These are phyloP conservation scores for Pochonia chlamydosporia DNA, from an alignment of 2,329 filamentous ascomycete species.

Conservation along the genomic window DNA sequence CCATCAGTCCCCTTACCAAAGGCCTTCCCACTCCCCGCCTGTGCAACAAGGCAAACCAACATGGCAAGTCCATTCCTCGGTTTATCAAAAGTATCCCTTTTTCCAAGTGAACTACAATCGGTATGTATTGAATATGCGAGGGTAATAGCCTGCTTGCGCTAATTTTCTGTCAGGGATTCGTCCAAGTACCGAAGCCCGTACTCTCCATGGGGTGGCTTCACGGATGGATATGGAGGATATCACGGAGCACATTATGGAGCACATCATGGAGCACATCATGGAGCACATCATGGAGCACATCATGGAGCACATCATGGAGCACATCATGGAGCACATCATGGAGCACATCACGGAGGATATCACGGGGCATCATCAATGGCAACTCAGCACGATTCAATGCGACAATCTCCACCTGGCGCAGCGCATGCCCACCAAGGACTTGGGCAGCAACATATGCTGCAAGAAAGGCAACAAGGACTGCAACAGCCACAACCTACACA, in stretches of 20 bases:
- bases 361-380: constrained; percentile 38
- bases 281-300: constrained; percentile 44
- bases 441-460: constrained; percentile 1
- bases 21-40: neutral
- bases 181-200: constrained; percentile 56
- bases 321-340: constrained; percentile 46
- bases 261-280: constrained; percentile 41
- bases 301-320: constrained; percentile 45
- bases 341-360: constrained; percentile 46
- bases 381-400: constrained; percentile 21
- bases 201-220: constrained; percentile 50
- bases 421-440: neutral
- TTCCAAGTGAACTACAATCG: constrained; percentile 56
- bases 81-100: constrained; percentile 50
- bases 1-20: neutral
- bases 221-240: constrained; percentile 55
- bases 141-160: constrained; percentile 6
- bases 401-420: constrained; percentile 9
- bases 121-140: constrained; percentile 25
- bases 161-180: constrained; percentile 36
- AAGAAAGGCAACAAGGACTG: neutral
- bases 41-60: constrained; percentile 20
- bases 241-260: constrained; percentile 45
- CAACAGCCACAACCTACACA: constrained; percentile 7
- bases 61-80: constrained; percentile 31